A percentile compares a stretch with the other conserved stretches of the same genome.
Conservation (phyloP, 2,329 filamentous ascomycete species). For the Colletotrichum godetiae region DNA sequence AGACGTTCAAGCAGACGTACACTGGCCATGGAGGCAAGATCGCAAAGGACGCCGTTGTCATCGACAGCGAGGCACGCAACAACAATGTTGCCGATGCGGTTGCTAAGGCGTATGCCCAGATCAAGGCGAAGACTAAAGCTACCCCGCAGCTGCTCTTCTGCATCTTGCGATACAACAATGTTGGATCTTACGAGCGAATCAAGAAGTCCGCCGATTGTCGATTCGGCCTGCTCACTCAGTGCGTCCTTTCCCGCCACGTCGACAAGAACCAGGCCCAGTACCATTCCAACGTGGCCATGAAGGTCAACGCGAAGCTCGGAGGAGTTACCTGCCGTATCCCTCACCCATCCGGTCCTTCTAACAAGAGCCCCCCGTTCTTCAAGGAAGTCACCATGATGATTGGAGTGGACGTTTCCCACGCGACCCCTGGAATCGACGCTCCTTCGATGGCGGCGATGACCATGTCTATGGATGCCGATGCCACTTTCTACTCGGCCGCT, state of each 20-base stretch:
- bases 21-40: conserved; percentile 60
- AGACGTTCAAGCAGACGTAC: conserved; percentile 57
- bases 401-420: conserved; percentile 91
- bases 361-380: conserved; percentile 51
- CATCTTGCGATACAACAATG: conserved; percentile 77
- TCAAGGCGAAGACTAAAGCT: conserved; percentile 62
- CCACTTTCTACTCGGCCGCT: conserved; percentile 80
- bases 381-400: conserved; percentile 66
- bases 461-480: conserved; percentile 78
- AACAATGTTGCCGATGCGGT: conserved; percentile 64
- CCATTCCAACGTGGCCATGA: conserved; percentile 94
- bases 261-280: conserved; percentile 81
- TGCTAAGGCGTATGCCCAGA: conserved; percentile 64
- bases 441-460: conserved; percentile 91
- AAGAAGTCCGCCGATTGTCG: conserved; percentile 92
- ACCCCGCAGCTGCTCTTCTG: conserved; percentile 84
- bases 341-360: conserved; percentile 36
- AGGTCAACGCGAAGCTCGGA: conserved; percentile 95
- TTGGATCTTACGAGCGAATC: conserved; percentile 81
- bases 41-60: conserved; percentile 44
- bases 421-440: conserved; percentile 72
- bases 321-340: conserved; percentile 73
- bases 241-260: conserved; percentile 79
- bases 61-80: conserved; percentile 37
- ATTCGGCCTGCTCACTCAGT: conserved; percentile 85